Base-by-base conservation (phyloP, 495 filamentous ascomycete species). In the Talaromyces stipitatus region DNA sequence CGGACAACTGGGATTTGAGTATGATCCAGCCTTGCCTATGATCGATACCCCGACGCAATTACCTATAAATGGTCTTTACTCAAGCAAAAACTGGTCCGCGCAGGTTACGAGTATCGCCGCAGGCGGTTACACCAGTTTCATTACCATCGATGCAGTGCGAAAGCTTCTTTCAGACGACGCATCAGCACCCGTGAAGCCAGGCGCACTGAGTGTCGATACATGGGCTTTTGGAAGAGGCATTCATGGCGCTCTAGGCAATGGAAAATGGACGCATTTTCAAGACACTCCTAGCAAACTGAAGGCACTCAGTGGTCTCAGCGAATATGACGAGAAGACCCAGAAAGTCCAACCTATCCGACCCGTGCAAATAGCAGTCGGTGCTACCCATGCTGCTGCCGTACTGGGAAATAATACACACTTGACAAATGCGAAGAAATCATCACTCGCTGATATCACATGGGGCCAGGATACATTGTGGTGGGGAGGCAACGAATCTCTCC, bases 401-500 rank as follows among this genome's bases (percentile, higher is more conserved):
- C 80, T 97, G 82, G 78, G 85, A 60, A 96, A 96, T 64, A 76
- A 86, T 20, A 85, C 88, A 2, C 79, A 84, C 54, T 64, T 90
- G 33, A 62, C 60, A 12, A 66, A 75, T 14, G 78, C 83, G 3
- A 72, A 70, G n/a, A 70, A 68, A 14, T 69, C 69, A 10, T 64
- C 74, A 5, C 65, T 71, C 6, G 77, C 73, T 10, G 77, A 79
- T 3, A 75, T 74, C 3, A 82, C 84, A 50, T 96, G 82, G 77
- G 92, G 92, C 51, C 83, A 84, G 8, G 94, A 97, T 68, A 84
- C 88, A 2, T 66, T 97, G 5, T 95, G 86, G 80, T 98, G 92
- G 89, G 94, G 94, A 60, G 89, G 88, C 33, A 98, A 97, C 63
- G 92, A 98, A 72, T 80, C 83, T 60, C 96, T 88, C 65, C 94